Percentiles rank a stretch among this genome's conserved stretches.
These are phyloP conservation scores for Withania somnifera DNA, from an alignment of 305 asterid genomes.

Conservation along the genomic window DNA sequence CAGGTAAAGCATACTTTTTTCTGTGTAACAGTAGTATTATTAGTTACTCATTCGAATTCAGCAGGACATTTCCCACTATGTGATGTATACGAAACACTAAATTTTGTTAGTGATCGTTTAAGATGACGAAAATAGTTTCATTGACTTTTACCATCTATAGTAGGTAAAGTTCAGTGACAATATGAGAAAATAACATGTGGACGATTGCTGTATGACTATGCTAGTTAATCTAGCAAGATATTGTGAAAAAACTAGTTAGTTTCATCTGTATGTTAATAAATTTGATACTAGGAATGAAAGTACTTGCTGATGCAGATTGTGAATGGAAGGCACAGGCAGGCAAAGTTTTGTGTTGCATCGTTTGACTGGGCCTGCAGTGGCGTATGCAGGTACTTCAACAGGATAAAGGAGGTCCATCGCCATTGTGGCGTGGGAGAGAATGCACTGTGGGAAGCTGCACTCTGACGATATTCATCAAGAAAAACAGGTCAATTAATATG, in stretches of 20 bases:
- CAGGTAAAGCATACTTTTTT: conserved; percentile 18
- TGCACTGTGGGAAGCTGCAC: conserved; percentile 29
- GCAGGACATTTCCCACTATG: background rate
- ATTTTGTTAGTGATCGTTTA: background rate
- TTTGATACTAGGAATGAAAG: background rate
- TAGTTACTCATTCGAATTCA: background rate
- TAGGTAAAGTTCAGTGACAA: background rate
- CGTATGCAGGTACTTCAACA: conserved; percentile 40
- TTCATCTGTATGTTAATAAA: background rate
- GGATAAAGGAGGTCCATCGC: conserved; percentile 48
- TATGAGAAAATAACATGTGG: background rate
- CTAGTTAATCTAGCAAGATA: background rate
- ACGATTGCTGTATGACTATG: background rate
- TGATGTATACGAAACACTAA: background rate
- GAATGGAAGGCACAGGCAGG: conserved; percentile 66
- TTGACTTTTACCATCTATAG: background rate
- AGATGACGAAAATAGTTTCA: background rate
- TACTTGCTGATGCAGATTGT: conserved; percentile 27
- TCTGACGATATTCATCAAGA: conserved; percentile 3
- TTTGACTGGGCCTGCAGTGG: conserved; percentile 62
- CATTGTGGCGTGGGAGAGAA: conserved; percentile 43
- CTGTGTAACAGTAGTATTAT: background rate
- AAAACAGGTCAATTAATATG: background rate
- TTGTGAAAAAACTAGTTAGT: background rate
- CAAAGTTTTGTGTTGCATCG: conserved; percentile 42